Evolutionary conservation across 2,329 filamentous ascomycete species (phyloP).

Genomic region (Fusarium odoratissimum): DNA sequence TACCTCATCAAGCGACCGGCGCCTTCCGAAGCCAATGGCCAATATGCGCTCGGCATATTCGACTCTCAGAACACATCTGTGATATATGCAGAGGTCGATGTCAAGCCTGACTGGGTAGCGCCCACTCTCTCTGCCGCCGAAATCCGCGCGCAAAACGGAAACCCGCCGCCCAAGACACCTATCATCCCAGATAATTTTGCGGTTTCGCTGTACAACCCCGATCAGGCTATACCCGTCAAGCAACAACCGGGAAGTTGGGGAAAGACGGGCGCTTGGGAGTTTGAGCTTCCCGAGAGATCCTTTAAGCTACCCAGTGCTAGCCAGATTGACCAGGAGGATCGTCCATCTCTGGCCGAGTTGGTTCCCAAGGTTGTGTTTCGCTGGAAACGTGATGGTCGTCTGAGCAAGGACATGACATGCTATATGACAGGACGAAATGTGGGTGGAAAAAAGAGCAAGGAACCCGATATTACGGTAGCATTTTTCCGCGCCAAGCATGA

Average conservation of each 20-base stretch:
- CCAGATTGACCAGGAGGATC: slow-evolving; percentile 76
- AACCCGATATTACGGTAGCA: slow-evolving; percentile 95
- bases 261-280: slow-evolving; percentile 85
- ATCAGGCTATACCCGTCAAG: slow-evolving; percentile 80
- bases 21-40: slow-evolving; percentile 77
- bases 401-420: slow-evolving; percentile 90
- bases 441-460: slow-evolving; percentile 82
- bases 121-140: slow-evolving; percentile 85
- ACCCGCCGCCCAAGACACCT: slow-evolving; percentile 71
- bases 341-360: slow-evolving; percentile 54
- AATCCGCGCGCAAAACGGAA: slow-evolving; percentile 74
- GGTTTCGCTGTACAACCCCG: slow-evolving; percentile 94
- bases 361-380: slow-evolving; percentile 84
- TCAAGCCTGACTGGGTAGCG: slow-evolving; percentile 87
- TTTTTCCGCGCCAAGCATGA: slow-evolving; percentile 81
- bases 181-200: slow-evolving; percentile 81
- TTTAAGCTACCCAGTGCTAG: slow-evolving; percentile 86
- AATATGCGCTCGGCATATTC: slow-evolving; percentile 87
- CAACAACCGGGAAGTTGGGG: slow-evolving; percentile 83
- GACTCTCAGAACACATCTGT: slow-evolving; percentile 85
- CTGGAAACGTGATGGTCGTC: slow-evolving; percentile 88
- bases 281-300: slow-evolving; percentile 87
- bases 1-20: slow-evolving; percentile 84
- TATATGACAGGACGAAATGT: slow-evolving; percentile 84
- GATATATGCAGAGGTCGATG: slow-evolving; percentile 86